A percentile compares a stretch with the other conserved stretches of the same genome.
Conservation (phyloP, 2,329 filamentous ascomycete species). For the Phoma sp. region DNA sequence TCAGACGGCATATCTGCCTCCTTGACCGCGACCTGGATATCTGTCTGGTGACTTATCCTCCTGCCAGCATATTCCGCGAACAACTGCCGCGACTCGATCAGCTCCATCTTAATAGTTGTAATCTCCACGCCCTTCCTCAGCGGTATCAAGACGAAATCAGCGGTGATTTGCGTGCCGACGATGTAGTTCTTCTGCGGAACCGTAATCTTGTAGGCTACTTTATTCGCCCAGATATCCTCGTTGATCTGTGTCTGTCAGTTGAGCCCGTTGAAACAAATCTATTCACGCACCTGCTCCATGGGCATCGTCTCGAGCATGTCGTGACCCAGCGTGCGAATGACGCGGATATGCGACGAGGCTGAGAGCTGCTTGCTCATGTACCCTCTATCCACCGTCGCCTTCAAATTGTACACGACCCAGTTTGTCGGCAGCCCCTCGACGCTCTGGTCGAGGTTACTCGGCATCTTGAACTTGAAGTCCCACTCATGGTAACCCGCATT, state of each 20-base stretch:
- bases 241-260: slow-evolving; percentile 63
- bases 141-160: slow-evolving; percentile 87
- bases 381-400: slow-evolving; percentile 85
- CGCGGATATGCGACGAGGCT: slow-evolving; percentile 70
- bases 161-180: slow-evolving; percentile 83
- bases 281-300: slow-evolving; percentile 41
- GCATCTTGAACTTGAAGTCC: slow-evolving; percentile 59
- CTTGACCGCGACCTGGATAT: slow-evolving; percentile 42
- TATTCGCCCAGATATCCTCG: slow-evolving; percentile 97
- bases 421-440: slow-evolving; percentile 88
- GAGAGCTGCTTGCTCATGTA: slow-evolving; percentile 89
- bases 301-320: slow-evolving; percentile 74
- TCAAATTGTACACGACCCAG: slow-evolving; percentile 88
- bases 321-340: slow-evolving; percentile 57
- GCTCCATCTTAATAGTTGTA: slow-evolving; percentile 79
- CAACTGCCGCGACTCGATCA: slow-evolving; percentile 68
- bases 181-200: slow-evolving; percentile 94
- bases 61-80: slow-evolving; percentile 55
- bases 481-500: slow-evolving; percentile 59
- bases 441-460: slow-evolving; percentile 72
- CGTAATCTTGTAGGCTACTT: slow-evolving; percentile 93
- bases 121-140: slow-evolving; percentile 87
- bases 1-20: slow-evolving; percentile 48
- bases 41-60: slow-evolving; percentile 39
- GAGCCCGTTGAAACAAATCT: no score